phyloP scores from a whole-genome alignment of 441 rosid species.

The Euphorbia corollata region DNA sequence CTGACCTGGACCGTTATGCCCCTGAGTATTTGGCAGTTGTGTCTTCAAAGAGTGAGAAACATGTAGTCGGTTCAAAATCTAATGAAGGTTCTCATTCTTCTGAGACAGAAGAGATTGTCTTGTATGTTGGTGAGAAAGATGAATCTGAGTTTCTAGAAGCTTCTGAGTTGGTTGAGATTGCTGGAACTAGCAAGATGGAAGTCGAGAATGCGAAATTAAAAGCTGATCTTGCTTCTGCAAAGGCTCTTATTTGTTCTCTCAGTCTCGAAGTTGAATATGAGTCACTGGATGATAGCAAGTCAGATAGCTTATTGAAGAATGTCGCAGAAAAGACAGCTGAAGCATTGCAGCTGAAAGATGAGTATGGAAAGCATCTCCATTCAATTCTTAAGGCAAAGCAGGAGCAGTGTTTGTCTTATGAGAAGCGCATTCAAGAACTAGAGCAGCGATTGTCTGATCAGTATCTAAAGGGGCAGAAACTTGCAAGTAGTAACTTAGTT shows the following conservation, averaged over 20 bases:
- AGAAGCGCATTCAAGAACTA: conserved; percentile 86
- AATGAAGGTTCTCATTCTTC: conserved; percentile 57
- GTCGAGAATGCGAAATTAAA: conserved; percentile 95
- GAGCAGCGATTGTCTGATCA: conserved; percentile 79
- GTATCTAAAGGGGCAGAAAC: conserved; percentile 55
- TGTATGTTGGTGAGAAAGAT: conserved; percentile 41
- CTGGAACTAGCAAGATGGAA: conserved; percentile 95
- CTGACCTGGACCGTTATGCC: conserved; percentile 75
- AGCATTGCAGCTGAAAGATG: conserved; percentile 83
- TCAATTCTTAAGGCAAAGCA: conserved; percentile 72
- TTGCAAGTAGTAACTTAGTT: conserved; percentile 37
- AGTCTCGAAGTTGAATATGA: conserved; percentile 62
- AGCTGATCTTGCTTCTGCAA: conserved; percentile 97
- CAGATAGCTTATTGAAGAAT: conserved; percentile 54
- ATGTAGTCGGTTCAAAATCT: conserved; percentile 41
- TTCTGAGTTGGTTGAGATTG: conserved; percentile 69
- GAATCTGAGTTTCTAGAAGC: conserved; percentile 48
- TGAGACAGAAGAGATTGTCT: conserved; percentile 45
- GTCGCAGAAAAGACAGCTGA: conserved; percentile 78
- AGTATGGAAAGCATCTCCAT: conserved; percentile 62
- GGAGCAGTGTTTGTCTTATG: conserved; percentile 69
- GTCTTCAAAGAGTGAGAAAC: conserved; percentile 48
- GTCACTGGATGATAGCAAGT: conserved; percentile 52
- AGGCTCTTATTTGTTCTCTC: conserved; percentile 69
- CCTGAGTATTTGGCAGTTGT: conserved; percentile 67